Evolutionary conservation across 2,329 filamentous ascomycete species (phyloP).

Genomic region (Aspergillus luchuensis): DNA sequence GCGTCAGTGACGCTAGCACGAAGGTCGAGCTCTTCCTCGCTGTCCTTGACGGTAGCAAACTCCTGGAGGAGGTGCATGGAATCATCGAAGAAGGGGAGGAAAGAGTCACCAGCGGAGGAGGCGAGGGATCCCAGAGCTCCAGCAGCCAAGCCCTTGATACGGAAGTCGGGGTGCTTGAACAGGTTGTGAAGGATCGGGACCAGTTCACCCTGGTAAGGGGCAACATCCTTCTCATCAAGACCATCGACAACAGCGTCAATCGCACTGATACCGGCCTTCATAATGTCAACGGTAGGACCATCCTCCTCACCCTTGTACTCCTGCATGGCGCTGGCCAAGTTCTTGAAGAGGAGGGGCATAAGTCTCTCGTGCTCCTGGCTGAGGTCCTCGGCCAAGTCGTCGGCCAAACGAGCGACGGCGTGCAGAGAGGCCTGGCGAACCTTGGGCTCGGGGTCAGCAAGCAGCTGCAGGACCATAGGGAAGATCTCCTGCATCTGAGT

Average conservation of each 20-base stretch:
- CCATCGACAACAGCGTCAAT: conserved; percentile 84
- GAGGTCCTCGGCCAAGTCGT: conserved; percentile 90
- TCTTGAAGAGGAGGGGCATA: conserved; percentile 81
- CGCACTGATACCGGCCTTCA: conserved; percentile 85
- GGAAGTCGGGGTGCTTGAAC: conserved; percentile 80
- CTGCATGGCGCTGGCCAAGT: conserved; percentile 77
- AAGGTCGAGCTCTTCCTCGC: conserved; percentile 84
- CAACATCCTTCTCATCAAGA: conserved; percentile 72
- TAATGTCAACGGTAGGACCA: conserved; percentile 79
- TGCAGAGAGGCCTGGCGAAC: conserved; percentile 87
- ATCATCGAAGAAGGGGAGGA: conserved; percentile 86
- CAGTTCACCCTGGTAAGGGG: conserved; percentile 77
- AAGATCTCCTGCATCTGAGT: conserved; percentile 87
- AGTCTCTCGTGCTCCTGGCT: conserved; percentile 80
- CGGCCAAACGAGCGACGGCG: conserved; percentile 83
- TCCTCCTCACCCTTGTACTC: conserved; percentile 65
- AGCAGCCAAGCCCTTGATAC: conserved; percentile 85
- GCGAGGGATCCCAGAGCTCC: conserved; percentile 90
- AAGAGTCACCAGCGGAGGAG: conserved; percentile 76
- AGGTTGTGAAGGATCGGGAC: conserved; percentile 83
- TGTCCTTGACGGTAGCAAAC: conserved; percentile 83
- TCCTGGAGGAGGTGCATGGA: conserved; percentile 87
- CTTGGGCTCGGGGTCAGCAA: conserved; percentile 78
- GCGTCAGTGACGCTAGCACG: conserved; percentile 88
- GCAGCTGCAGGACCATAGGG: conserved; percentile 77